Evolutionary conservation across 306 rosid species (phyloP).

Genomic region (Cucumis sativus): Cucumber_9930_V3 NC_026659.2:30390001-30390500

Average conservation of each 20-base stretch:
- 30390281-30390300: conserved; percentile 86
- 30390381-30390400: not conserved
- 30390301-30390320: conserved; percentile 87
- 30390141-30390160: conserved; percentile 98
- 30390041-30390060: conserved; percentile 63
- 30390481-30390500: conserved; percentile 65
- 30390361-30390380: not conserved
- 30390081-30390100: conserved; percentile 98
- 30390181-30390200: conserved; percentile 39
- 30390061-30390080: conserved; percentile 87
- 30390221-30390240: conserved; percentile 77
- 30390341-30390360: conserved; percentile 22
- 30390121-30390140: conserved; percentile 93
- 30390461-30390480: conserved; percentile 11
- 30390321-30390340: conserved; percentile 96
- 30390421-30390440: not conserved
- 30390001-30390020: not conserved
- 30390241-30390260: conserved; percentile 75
- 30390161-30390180: conserved; percentile 74
- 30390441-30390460: not conserved
- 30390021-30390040: conserved; percentile 98
- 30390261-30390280: conserved; percentile 89
- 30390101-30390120: conserved; percentile 70
- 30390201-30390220: conserved; percentile 95
- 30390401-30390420: not conserved